Conservation (phyloP, 169 alveolate genomes). For the Plasmodium vinckei region DNA sequence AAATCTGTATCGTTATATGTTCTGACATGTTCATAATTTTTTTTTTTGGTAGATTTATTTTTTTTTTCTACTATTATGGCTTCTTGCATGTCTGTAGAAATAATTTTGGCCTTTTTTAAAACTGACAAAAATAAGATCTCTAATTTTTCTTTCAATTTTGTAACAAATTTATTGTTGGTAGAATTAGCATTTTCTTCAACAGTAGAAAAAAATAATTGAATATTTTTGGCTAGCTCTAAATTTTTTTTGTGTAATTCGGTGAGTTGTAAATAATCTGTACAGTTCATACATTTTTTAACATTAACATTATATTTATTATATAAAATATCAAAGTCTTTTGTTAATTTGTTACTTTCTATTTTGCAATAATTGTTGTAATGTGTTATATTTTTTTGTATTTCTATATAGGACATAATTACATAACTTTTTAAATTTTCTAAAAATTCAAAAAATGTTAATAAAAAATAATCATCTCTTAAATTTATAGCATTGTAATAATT, state of each 20-base stretch:
- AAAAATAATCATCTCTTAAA: slow-evolving; percentile 48
- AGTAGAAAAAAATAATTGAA: too few relatives aligned
- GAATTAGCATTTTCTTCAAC: slow-evolving; percentile 10
- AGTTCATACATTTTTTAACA: slow-evolving; percentile 28
- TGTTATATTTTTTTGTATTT: slow-evolving; percentile 26
- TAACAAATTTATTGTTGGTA: not conserved
- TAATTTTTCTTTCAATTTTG: slow-evolving; percentile 10
- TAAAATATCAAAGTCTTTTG: not conserved
- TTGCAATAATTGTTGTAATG: not conserved
- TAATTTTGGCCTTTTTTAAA: slow-evolving; percentile 36
- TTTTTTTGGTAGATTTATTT: not conserved
- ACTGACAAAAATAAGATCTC: slow-evolving; percentile 9
- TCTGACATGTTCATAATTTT: not conserved
- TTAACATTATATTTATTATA: slow-evolving; percentile 20
- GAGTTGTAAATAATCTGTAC: slow-evolving; percentile 33
- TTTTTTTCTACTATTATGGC: too few relatives aligned
- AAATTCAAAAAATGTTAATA: slow-evolving; percentile 30
- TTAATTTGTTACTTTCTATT: not conserved
- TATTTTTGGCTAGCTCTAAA: not conserved
- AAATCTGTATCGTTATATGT: not conserved
- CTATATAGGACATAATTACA: not conserved
- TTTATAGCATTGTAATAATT: slow-evolving; percentile 34
- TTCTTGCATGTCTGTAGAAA: not conserved
- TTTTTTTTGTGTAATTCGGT: not conserved
- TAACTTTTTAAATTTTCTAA: slow-evolving; percentile 38